Evolutionary conservation across 192 early-diverging fungal genomes (phyloP), one percentile per base, ranked within the genome.

Genomic region (Mortierella alpina): DNA sequence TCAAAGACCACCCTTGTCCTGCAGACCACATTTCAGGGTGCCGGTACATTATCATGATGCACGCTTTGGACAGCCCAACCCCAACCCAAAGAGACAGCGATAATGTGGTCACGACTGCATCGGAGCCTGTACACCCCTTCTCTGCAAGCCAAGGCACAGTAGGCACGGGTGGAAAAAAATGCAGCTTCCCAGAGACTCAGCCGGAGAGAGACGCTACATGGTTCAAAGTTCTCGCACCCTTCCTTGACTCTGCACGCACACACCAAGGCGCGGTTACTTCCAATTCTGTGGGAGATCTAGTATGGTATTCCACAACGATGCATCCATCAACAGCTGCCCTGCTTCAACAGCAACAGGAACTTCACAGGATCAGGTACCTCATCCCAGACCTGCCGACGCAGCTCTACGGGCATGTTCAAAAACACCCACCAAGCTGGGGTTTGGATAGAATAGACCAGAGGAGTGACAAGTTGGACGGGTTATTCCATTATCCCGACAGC

Each of bases 41-140:
- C 14, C 63, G 69, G 40, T 80, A 80, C 48, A 71, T 80, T 9
- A 59, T 80, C 40, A 80, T 80, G 77, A 72, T 80, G 77, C 77
- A 72, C 49, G 54, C 76, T 9, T n/a, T 17, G 42, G 18, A 53
- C 42, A 51, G 51, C 49, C 4, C n/a, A 31, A 61, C 15, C 6
- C 4, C 58, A 50, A 41, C 14, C 42, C 10, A 7, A 17, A 5
- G 4, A 9, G 39, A 41, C 17, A n/a, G 7, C 6, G 18, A 41
- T 17, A 12, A 58, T 4, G 11, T 42, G 12, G 68, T 72, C n/a
- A 49, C 2, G 0, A 68, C 56, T 6, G 58, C 76, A 4, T 68
- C 64, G 6, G 23, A 51, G 12, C 44, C 46, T 15, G 39, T 62
- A 23, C 40, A 45, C 18, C 7, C 51, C 0, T 22, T 57, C 54